A percentile compares a stretch with the other conserved stretches of the same genome.
Evolutionary conservation across 139 green algal genomes (phyloP).

Genomic region (Chlamydomonas eustigma): DNA sequence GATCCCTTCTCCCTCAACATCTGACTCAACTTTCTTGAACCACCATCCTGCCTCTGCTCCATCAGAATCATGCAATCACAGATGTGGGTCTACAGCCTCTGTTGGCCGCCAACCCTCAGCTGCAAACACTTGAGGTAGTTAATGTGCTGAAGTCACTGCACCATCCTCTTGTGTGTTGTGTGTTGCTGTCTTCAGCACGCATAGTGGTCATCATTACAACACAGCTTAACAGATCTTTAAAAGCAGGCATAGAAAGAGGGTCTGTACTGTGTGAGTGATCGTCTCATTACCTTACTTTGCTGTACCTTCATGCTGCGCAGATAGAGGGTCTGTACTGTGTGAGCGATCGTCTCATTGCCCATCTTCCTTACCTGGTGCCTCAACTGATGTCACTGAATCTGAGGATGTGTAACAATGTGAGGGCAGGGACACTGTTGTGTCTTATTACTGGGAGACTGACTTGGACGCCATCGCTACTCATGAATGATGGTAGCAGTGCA

Average conservation of each 20-base stretch:
- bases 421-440: neutral
- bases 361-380: neutral
- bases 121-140: neutral
- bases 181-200: no score
- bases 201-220: no score
- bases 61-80: neutral
- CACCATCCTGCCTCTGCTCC: no score
- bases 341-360: neutral
- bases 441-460: neutral
- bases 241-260: neutral
- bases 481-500: no score
- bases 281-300: neutral
- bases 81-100: neutral
- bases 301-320: neutral
- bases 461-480: no score
- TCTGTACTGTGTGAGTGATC: neutral
- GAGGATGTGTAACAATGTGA: neutral
- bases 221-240: no score
- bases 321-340: neutral
- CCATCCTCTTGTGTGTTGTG: neutral
- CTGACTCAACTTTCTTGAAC: no score
- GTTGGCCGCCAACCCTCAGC: neutral
- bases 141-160: no score
- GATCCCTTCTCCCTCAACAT: no score
- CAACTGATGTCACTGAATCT: neutral